These are phyloP conservation scores for Aquilaria agallochum DNA, from an alignment of 441 rosid genomes.

Conservation along the genomic window DNA sequence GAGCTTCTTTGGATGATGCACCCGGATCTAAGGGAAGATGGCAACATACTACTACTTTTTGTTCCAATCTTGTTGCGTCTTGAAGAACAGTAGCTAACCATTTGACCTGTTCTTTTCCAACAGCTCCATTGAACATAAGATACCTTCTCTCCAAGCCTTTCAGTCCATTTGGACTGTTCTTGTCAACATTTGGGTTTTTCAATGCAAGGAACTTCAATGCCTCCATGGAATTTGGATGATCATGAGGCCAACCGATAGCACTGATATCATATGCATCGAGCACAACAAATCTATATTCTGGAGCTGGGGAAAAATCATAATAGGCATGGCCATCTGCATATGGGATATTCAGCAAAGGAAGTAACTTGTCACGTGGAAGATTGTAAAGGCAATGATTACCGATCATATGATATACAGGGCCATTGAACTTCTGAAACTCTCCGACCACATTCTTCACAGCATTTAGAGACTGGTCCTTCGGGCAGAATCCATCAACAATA, in stretches of 20 bases:
- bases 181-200: slow-evolving; percentile 74
- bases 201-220: slow-evolving; percentile 60
- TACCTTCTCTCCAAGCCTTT: slow-evolving; percentile 67
- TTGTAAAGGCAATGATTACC: slow-evolving; percentile 96
- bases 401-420: slow-evolving; percentile 75
- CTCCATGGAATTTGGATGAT: slow-evolving; percentile 62
- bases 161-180: slow-evolving; percentile 80
- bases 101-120: slow-evolving; percentile 71
- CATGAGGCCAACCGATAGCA: slow-evolving; percentile 80
- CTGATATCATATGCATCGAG: slow-evolving; percentile 88
- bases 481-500: slow-evolving; percentile 80
- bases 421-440: slow-evolving; percentile 60
- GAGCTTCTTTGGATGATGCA: slow-evolving; percentile 42
- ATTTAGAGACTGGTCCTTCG: slow-evolving; percentile 54
- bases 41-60: slow-evolving; percentile 75
- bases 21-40: slow-evolving; percentile 77
- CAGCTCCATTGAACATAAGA: slow-evolving; percentile 88
- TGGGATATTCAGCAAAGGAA: slow-evolving; percentile 67
- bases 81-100: slow-evolving; percentile 73
- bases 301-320: slow-evolving; percentile 85
- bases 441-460: slow-evolving; percentile 41
- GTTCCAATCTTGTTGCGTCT: slow-evolving; percentile 57
- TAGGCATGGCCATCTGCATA: slow-evolving; percentile 48
- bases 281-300: slow-evolving; percentile 63
- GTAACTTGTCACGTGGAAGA: slow-evolving; percentile 68